These are phyloP conservation scores for Carex arenaria DNA, from an alignment of 202 grass and related monocot species.

Conservation along the genomic window DNA sequence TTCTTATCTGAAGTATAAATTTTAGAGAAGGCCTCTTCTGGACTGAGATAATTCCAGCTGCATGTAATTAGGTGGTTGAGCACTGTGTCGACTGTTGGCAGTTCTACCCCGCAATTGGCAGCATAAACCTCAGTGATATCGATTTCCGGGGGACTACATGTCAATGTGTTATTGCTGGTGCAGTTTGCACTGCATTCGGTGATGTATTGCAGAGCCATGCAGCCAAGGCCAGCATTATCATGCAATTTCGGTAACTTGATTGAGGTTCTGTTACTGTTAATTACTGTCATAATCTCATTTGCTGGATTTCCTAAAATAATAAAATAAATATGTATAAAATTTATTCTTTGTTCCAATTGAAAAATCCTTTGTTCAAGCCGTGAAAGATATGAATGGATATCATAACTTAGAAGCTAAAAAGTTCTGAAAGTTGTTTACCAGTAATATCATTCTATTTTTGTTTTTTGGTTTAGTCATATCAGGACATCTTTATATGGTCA, in stretches of 20 bases:
- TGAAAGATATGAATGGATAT: background rate
- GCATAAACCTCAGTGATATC: conserved; percentile 93
- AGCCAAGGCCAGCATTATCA: conserved; percentile 62
- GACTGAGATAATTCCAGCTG: conserved; percentile 32
- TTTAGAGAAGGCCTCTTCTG: conserved; percentile 36
- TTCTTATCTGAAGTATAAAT: conserved; percentile 27
- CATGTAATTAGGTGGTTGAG: conserved; percentile 54
- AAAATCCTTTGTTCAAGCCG: background rate
- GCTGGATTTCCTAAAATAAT: conserved; percentile 53
- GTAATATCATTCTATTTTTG: background rate
- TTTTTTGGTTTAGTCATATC: background rate
- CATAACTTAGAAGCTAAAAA: background rate
- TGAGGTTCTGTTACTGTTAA: conserved; percentile 64
- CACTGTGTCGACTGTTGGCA: conserved; percentile 67
- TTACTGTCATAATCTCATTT: conserved; percentile 49
- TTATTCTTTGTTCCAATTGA: background rate
- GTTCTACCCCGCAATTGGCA: conserved; percentile 86
- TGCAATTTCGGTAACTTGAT: conserved; percentile 47
- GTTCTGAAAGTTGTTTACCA: background rate
- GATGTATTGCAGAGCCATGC: conserved; percentile 82
- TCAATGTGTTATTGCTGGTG: conserved; percentile 31
- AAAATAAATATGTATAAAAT: background rate
- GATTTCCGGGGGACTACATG: conserved; percentile 50
- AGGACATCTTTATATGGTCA: background rate
- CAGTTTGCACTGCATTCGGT: conserved; percentile 45